Evolutionary conservation across 805 yeast genomes (phyloP), one percentile per base, ranked within the genome.

Genomic region (Naumovozyma castellii): DNA sequence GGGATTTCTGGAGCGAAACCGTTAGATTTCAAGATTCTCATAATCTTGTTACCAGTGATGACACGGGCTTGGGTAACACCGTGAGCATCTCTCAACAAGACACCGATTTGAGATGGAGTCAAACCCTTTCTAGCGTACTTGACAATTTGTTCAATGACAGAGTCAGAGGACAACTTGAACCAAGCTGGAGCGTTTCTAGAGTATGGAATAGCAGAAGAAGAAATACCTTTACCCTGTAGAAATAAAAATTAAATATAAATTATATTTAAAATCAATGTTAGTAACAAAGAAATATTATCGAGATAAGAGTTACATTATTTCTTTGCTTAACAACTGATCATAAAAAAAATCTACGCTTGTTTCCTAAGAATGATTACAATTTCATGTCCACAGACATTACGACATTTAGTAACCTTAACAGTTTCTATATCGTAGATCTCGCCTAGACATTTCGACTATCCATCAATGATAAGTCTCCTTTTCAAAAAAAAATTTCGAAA

Each of bases 1-100:
- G 99, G 99, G 67, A 92, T 84, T 76, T 92, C 98, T 72, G 99
- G 97, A 67, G 97, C 98, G 67, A 92, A 85, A 82, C 98, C 99
- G 80, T 88, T 87, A 53, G 97, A 84, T 76, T 90, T 92, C 72
- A 92, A 81, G 78, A 92, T 88, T 84, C 99, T 88, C 73, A 92
- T 83, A 66, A 92, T 83, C 85, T 92, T 92, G 95, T 88, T 80
- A 80, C 97, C 97, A 61, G 98, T 90, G 75, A 86, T 86, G 66
- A 90, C 80, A 78, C 83, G 86, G 61, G 95, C 73, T 76, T 88
- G 96, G 69, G 96, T 80, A 64, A 92, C 97, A 76, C 99, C 99
- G 79, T 92, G 97, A 63, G 97, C 92, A 76, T 92, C 99, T 80
- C 99, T 87, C 71, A 92, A 84, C 65, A 87, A 74, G 67, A 92